Base-by-base conservation (phyloP, 345 rosid genomes). In the Arabis hirsuta region DNA sequence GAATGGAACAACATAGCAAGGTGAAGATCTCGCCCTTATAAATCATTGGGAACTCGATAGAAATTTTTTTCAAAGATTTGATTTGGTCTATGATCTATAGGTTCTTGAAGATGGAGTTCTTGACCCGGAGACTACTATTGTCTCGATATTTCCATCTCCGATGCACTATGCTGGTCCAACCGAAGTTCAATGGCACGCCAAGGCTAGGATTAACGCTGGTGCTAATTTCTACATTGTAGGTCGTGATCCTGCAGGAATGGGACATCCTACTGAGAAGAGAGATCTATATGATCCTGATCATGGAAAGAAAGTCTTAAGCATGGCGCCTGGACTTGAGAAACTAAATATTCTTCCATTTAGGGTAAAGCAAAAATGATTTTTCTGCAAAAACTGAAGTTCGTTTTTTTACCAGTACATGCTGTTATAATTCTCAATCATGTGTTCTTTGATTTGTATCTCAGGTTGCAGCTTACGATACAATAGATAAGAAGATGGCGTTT, bases 81-180 rank as follows among this genome's bases (percentile, higher is more conserved):
- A 72, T 27, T 27, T 62, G 7, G 3, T 16, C 3, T 0, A 10
- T 42, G 65, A 4, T 76, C 26, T 27, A 7, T 80, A 92, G 99
- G 98, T 96, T 63, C 82, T 95, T 6, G 94, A 90, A 77, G 99
- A 92, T 63, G 94, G 96, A 62, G 82, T 92, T 69, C 99, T 90
- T 79, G 92, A 95, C 60, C 98, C 94, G 4, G 78, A 86, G 70
- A 95, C 96, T 57, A 95, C 99, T 5, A 85, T 95, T 12, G 97
- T 95, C 39, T 77, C 97, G n/a, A 92, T 91, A 67, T 95, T 95
- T 72, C 98, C 98, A 3, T 95, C 99, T 31, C 99, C 98, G 1
- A 90, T 95, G 99, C 97, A 88, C 75, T 91, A 95, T 76, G 98
- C 98, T 10, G 97, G 99, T 79, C 99, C 99, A 66, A 95, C 99